A percentile compares a stretch with the other conserved stretches of the same genome.
Conservation (phyloP, 164 flowering plant genomes). For the Berberis thunbergii region DNA sequence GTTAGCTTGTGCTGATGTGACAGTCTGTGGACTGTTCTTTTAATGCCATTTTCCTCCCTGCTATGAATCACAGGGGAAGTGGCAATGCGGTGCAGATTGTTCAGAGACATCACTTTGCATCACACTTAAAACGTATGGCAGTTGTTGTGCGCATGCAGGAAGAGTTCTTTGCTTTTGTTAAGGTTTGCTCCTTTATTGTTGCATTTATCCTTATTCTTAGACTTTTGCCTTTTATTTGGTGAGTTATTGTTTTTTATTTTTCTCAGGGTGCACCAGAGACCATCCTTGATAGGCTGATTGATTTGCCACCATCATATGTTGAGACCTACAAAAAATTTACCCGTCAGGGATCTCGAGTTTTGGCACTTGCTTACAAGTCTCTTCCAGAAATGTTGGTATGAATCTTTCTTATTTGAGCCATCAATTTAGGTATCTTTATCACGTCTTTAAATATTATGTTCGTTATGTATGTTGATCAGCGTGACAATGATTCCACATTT, state of each 20-base stretch:
- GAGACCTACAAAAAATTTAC: conserved; percentile 85
- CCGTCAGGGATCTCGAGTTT: conserved; percentile 95
- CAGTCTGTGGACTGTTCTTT: background rate
- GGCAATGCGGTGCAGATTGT: conserved; percentile 79
- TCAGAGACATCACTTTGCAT: conserved; percentile 97
- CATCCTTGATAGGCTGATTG: conserved; percentile 66
- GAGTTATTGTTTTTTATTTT: background rate
- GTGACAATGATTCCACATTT: too few relatives aligned
- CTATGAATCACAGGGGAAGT: conserved; percentile 47
- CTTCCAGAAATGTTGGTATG: conserved; percentile 95
- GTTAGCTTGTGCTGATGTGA: background rate
- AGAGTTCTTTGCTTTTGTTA: conserved; percentile 84
- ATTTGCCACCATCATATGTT: conserved; percentile 69
- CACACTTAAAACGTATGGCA: conserved; percentile 93
- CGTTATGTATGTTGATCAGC: too few relatives aligned
- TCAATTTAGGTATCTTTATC: too few relatives aligned
- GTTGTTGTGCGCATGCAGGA: conserved; percentile 88
- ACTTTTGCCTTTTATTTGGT: background rate
- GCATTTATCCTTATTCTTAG: background rate
- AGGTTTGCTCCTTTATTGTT: conserved; percentile 38
- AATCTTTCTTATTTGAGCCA: background rate
- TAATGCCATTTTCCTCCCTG: background rate
- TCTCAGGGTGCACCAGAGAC: conserved; percentile 97
- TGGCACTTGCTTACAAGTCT: conserved; percentile 89
- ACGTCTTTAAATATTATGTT: too few relatives aligned